These are phyloP conservation scores for Fusarium duplospermum DNA, from an alignment of 2,329 filamentous ascomycete genomes.

Conservation along the genomic window DNA sequence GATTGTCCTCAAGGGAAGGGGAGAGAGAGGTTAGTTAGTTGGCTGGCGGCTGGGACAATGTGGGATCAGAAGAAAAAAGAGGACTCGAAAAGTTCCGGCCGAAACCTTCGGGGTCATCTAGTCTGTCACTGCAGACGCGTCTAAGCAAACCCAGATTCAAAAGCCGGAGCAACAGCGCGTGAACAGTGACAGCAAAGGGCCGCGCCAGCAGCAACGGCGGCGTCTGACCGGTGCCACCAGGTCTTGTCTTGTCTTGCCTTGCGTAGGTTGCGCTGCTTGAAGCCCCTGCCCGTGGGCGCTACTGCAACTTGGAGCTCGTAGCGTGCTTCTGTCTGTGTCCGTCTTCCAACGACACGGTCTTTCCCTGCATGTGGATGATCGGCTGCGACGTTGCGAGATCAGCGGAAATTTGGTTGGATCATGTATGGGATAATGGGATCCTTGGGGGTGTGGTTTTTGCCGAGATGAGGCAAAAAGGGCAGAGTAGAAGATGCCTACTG, in stretches of 20 bases:
- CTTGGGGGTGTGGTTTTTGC: slow-evolving; percentile 3
- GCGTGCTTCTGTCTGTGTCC: slow-evolving; percentile 21
- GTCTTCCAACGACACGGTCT: slow-evolving; percentile 21
- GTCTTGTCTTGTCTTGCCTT: neutral
- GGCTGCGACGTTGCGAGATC: slow-evolving; percentile 36
- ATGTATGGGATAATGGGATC: slow-evolving; percentile 2
- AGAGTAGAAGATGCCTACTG: slow-evolving; percentile 13
- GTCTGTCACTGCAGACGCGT: slow-evolving; percentile 13
- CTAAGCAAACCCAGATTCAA: slow-evolving; percentile 20
- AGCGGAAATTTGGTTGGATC: slow-evolving; percentile 31
- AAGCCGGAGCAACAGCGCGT: slow-evolving; percentile 20
- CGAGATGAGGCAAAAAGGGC: slow-evolving; percentile 36
- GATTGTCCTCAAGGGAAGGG: slow-evolving; percentile 28
- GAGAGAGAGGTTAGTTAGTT: slow-evolving; percentile 22
- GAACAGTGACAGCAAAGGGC: slow-evolving; percentile 17
- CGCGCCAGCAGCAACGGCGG: slow-evolving; percentile 16
- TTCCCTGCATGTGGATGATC: slow-evolving; percentile 36
- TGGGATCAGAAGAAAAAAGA: slow-evolving; percentile 18
- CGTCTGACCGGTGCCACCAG: slow-evolving; percentile 24
- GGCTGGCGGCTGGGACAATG: slow-evolving; percentile 18
- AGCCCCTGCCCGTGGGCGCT: slow-evolving; percentile 32
- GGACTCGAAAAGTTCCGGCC: slow-evolving; percentile 36
- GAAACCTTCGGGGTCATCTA: slow-evolving; percentile 34
- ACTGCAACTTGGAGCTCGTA: slow-evolving; percentile 29
- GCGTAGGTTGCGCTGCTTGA: neutral